Evolutionary conservation across 192 early-diverging fungal species (phyloP), one percentile per base, ranked within the genome.

Genomic region (Thamnidium elegans): DNA sequence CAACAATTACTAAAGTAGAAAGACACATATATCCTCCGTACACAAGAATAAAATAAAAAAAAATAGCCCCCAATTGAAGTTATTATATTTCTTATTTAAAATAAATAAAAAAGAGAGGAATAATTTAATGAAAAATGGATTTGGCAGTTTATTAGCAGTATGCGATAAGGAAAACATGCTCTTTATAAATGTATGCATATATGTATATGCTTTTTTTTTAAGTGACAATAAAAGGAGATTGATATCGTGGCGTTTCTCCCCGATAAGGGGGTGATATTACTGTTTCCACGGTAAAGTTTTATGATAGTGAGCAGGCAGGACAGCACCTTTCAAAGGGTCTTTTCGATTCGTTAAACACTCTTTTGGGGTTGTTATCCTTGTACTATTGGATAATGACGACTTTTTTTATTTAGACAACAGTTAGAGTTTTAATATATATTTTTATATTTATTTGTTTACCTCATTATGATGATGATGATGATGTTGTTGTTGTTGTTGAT

Each of bases 261-360:
- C 36, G 4, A 39, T 39, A 39, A 39, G 9, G 9, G 9, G 36
- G 36, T 0, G 36, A 4, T 10, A 9, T 39, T 9, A 39, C 5
- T 39, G 26, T 26, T 26, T 26, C 26, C 26, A 26, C 26, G 26
- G 26, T 39, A 39, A 6, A 39, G 36, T 39, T 39, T 55, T 55
- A 32, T 6, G 54, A 32, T 10, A 17, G 17, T 36, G 34, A 10
- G 34, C 54, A 55, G 17, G 54, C 54, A 34, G 1, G 32, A 36
- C 54, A 55, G 32, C 54, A 55, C 10, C 54, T 31, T 55, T 55
- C 54, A 36, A 34, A 55, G 5, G 31, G 26, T 36, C 17, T 55
- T 55, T 55, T 39, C 9, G 26, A 26, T 26, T 26, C 26, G 26
- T 26, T 26, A 26, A 26, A 9, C 36, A 39, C 36, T 39, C 36